Percentiles rank a stretch among this genome's conserved stretches.
Evolutionary conservation across 2,329 filamentous ascomycete species (phyloP).

Genomic region (Teratosphaeriaceae sp.): DNA sequence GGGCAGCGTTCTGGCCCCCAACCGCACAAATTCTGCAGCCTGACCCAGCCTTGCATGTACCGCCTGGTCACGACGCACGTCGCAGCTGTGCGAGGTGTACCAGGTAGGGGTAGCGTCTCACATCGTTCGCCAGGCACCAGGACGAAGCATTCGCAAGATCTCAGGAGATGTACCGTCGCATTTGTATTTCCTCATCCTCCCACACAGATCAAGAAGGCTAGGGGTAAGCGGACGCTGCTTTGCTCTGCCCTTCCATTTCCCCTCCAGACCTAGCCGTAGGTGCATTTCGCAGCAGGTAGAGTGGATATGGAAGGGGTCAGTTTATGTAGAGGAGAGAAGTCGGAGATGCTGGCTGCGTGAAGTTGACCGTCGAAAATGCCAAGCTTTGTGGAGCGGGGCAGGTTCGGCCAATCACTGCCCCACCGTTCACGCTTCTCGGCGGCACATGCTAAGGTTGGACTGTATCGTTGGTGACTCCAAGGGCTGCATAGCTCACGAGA

Average conservation of each 20-base stretch:
- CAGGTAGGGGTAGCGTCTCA: too few species aligned
- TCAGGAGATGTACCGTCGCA: slow-evolving; percentile 40
- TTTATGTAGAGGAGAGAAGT: slow-evolving; percentile 32
- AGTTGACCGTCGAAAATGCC: slow-evolving; percentile 24
- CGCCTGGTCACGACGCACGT: too few species aligned
- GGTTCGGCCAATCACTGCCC: too few species aligned
- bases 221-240: slow-evolving; percentile 54
- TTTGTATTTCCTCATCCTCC: slow-evolving; percentile 43
- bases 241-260: slow-evolving; percentile 62
- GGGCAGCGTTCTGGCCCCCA: too few species aligned
- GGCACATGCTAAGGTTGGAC: too few species aligned
- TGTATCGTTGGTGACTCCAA: background rate
- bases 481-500: too few species aligned
- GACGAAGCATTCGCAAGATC: too few species aligned
- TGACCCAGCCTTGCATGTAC: too few species aligned
- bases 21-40: too few species aligned
- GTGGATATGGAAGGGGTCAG: slow-evolving; percentile 55
- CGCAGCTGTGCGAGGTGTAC: too few species aligned
- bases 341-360: slow-evolving; percentile 16
- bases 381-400: slow-evolving; percentile 5
- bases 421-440: too few species aligned
- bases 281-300: slow-evolving; percentile 50
- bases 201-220: slow-evolving; percentile 38
- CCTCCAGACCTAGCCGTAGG: slow-evolving; percentile 54
- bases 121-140: too few species aligned